Evolutionary conservation across 2,329 filamentous ascomycete genomes (phyloP), one percentile per base, ranked within the genome.

Genomic region (Colletotrichum eleusines): DNA sequence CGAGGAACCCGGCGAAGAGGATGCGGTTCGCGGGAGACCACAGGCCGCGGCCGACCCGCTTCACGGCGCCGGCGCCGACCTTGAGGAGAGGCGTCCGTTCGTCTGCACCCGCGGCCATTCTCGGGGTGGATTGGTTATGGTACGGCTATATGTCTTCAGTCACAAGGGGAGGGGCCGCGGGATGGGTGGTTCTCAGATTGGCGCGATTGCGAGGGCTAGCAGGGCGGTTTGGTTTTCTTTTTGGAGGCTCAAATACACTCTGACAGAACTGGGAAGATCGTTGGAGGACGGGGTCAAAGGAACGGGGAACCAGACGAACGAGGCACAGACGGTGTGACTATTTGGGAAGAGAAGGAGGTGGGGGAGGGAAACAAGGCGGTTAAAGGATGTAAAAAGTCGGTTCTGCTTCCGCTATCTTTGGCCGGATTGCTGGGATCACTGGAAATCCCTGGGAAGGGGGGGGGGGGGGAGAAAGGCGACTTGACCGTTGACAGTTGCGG

Each of bases 1-100:
- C 87, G 20, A 91, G 79, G 75, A 91, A 91, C 8, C 86, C 88
- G 67, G 87, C 87, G 53, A 91, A 76, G 44, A 91, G 78, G 53
- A 89, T 84, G 16, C 84, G 83, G 70, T 86, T 83, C 75, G 67
- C 67, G 44, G 71, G 71, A 23, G 69, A 71, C 69, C 69, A 71
- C 33, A 71, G 46, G 46, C 69, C 46, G 58, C 58, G 53, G 26
- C 69, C 64, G 64, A 69, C 64, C 69, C 69, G 69, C 64, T 71
- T 71, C 64, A 71, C 69, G 69, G 69, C 64, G 38, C 69, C 69
- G 53, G 69, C 58, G 53, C 69, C 69, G 69, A 46, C 63, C 28
- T 63, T 71, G 59, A 71, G 69, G 38, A 71, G 64, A 31, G 69
- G 69, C 35, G 69, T 69, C 58, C 58, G 69, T 59, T 71, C 69